Percentiles rank a stretch among this genome's conserved stretches.
phyloP scores from a whole-genome alignment of 306 rosid species.

The Notholithocarpus densiflorus region DNA sequence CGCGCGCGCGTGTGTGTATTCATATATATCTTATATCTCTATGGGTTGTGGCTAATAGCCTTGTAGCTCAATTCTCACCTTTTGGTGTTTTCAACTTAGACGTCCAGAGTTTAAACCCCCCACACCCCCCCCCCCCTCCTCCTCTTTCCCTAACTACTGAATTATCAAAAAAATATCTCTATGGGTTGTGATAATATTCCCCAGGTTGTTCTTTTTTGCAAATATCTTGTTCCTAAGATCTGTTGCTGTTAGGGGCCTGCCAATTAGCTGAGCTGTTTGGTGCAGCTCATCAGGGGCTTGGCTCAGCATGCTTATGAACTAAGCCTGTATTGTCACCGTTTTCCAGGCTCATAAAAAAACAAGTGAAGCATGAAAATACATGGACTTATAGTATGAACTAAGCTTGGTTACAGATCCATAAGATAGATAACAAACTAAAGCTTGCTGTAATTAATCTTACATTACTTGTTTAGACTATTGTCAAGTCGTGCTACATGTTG shows the following conservation, averaged over 20 bases:
- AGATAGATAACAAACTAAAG: background rate
- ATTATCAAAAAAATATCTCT: background rate
- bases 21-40: background rate
- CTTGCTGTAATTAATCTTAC: background rate
- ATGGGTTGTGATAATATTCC: background rate
- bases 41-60: background rate
- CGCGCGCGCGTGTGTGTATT: background rate
- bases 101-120: too few relatives aligned
- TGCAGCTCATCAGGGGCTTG: background rate
- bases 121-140: too few relatives aligned
- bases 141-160: too few relatives aligned
- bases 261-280: background rate
- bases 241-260: background rate
- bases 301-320: background rate
- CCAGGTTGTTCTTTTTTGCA: background rate
- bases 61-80: too few relatives aligned
- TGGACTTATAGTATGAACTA: background rate
- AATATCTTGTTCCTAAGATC: conserved; percentile 2
- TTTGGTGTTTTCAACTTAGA: too few relatives aligned
- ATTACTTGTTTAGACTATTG: background rate
- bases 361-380: background rate
- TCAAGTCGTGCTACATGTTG: background rate
- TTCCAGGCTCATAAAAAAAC: background rate
- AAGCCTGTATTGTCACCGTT: background rate
- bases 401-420: background rate